phyloP scores from a whole-genome alignment of 2,329 filamentous ascomycete genomes.

The Pezicula carpinea region DNA sequence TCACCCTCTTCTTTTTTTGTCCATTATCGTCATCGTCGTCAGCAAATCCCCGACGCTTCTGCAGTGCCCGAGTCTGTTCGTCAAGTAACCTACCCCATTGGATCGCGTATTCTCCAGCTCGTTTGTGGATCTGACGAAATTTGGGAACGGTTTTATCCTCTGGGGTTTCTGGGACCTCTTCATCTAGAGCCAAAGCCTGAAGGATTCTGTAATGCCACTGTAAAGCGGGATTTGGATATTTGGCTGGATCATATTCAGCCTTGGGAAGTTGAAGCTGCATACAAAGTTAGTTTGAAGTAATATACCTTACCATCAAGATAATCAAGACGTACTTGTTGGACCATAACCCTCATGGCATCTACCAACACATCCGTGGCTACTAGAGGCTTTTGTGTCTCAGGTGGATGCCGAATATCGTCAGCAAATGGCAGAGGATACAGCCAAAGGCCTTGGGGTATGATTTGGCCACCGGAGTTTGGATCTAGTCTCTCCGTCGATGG shows the following conservation, averaged over 20 bases:
- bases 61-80: constrained; percentile 28
- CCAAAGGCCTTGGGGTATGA: constrained; percentile 81
- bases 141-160: constrained; percentile 80
- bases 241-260: constrained; percentile 74
- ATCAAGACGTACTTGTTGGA: constrained; percentile 51
- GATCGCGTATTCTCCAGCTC: constrained; percentile 72
- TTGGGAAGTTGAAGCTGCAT: constrained; percentile 78
- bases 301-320: neutral
- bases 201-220: constrained; percentile 98
- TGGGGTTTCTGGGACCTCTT: constrained; percentile 70
- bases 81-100: constrained; percentile 72
- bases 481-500: constrained; percentile 66
- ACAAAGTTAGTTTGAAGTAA: neutral
- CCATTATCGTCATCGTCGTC: constrained; percentile 27
- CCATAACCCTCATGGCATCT: constrained; percentile 74
- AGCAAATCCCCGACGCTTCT: constrained; percentile 45
- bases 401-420: constrained; percentile 78
- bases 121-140: constrained; percentile 83
- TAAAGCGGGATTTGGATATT: constrained; percentile 85
- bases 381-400: constrained; percentile 51
- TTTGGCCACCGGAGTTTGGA: constrained; percentile 60
- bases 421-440: constrained; percentile 82
- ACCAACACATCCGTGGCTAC: constrained; percentile 66
- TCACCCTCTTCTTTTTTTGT: constrained; percentile 15
- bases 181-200: constrained; percentile 85